Evolutionary conservation across 176 grass and related monocot species (phyloP), one percentile per base, ranked within the genome.

Genomic region (Saccharum officinarum): DNA sequence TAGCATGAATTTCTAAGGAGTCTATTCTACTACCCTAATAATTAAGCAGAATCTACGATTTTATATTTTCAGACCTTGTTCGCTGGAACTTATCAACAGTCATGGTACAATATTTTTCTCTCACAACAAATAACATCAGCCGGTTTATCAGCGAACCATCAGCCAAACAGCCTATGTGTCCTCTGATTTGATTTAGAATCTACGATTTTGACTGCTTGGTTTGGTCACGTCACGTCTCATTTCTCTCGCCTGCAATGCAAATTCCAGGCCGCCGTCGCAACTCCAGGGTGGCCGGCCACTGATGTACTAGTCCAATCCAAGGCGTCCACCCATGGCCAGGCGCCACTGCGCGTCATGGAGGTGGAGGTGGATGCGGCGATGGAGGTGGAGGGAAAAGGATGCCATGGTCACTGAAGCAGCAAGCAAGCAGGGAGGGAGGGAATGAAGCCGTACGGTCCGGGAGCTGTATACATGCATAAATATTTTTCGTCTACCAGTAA

Each of bases 381-480:
- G 80, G 79, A 70, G 72, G 72, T 75, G 72, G 72, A 75, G 18
- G 47, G 47, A 42, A 38, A 50, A n/a, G 45, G 65, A 50, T 69
- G 78, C 28, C 78, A 46, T 80, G 18, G 30, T 49, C 10, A 8
- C 23, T 45, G 69, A 39, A 73, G 80, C n/a, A 31, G 71, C 44
- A 20, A 30, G 41, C 7, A 30, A 22, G 54, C 20, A 57, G 0
- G 68, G 20, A 8, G 18, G 18, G 18, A 0, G 14, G 81, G 81
- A 83, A 83, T 83, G 81, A 83, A 83, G 81, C 81, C 70, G 55
- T 83, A 64, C 18, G 81, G 81, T 83, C 81, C 81, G 81, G 81
- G 70, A 83, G 50, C 69, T 74, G 69, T 83, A 73, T 34, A 83
- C 69, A 80, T 22, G 57, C 49, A 38, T 31, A 28, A 68, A 39